Percentiles rank a stretch among this genome's conserved stretches.
Evolutionary conservation across 768 basidiomycete genomes (phyloP).

Genomic region (Hericium erinaceus): DNA sequence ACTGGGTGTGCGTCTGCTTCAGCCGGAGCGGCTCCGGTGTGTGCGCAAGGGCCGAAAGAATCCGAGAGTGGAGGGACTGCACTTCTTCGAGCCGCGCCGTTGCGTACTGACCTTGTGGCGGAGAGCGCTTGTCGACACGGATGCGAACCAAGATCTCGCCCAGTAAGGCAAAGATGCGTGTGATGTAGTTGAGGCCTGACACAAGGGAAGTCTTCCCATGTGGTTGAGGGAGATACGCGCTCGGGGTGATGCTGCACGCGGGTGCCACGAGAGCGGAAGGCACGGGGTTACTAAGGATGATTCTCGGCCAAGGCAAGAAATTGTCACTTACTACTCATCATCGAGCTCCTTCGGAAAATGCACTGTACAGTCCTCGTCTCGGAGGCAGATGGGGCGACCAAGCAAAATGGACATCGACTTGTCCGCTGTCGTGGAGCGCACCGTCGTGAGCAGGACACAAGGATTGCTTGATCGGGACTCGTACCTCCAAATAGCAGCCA

Average conservation of each 20-base stretch:
- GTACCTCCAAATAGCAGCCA: conserved; percentile 85
- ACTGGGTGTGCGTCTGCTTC: conserved; percentile 43
- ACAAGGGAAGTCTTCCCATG: conserved; percentile 77
- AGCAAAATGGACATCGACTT: conserved; percentile 84
- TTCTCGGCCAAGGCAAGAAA: conserved; percentile 13
- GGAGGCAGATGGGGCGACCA: conserved; percentile 75
- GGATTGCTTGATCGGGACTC: conserved; percentile 15
- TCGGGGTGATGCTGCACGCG: conserved; percentile 62
- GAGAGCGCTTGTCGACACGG: conserved; percentile 78
- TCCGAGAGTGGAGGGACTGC: conserved; percentile 67
- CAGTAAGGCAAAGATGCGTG: conserved; percentile 75
- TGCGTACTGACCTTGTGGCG: conserved; percentile 78
- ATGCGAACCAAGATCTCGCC: conserved; percentile 84
- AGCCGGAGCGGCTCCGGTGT: conserved; percentile 69
- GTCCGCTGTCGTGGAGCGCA: conserved; percentile 45
- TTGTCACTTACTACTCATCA: conserved; percentile 70
- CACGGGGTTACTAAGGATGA: conserved; percentile 5
- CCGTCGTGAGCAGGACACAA: neutral
- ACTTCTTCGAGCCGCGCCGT: conserved; percentile 81
- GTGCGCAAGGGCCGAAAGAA: conserved; percentile 64
- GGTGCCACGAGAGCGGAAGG: neutral
- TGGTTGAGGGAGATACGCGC: conserved; percentile 80
- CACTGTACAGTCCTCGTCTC: conserved; percentile 86
- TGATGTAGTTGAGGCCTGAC: conserved; percentile 80
- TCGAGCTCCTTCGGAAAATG: conserved; percentile 84